phyloP scores from a whole-genome alignment of 352 stramenopile species.

The Pythium folliculosum region DNA sequence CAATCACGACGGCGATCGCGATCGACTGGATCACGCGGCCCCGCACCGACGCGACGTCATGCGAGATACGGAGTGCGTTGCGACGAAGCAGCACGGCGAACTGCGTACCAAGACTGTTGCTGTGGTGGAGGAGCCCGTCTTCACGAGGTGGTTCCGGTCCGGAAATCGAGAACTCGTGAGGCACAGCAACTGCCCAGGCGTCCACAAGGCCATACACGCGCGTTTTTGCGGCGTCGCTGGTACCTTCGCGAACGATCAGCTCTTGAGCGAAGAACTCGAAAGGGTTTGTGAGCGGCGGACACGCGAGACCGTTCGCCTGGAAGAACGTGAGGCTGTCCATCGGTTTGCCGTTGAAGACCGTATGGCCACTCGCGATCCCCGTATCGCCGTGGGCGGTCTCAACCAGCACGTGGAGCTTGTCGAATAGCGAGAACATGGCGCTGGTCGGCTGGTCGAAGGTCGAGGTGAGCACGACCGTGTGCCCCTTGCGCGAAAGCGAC shows the following conservation, averaged over 20 bases:
- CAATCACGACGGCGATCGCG: conserved; percentile 31
- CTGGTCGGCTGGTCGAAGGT: conserved; percentile 70
- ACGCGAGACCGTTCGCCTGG: conserved; percentile 47
- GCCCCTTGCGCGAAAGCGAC: conserved; percentile 54
- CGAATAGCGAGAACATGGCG: conserved; percentile 55
- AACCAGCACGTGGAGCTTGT: conserved; percentile 53
- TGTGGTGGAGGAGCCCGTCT: not conserved
- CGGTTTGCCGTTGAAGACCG: conserved; percentile 73
- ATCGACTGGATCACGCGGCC: conserved; percentile 24
- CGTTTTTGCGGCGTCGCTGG: conserved; percentile 25
- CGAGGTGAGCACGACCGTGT: conserved; percentile 67
- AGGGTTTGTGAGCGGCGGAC: conserved; percentile 59
- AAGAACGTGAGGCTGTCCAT: conserved; percentile 63
- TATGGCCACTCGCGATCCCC: conserved; percentile 49
- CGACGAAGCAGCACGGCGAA: conserved; percentile 10
- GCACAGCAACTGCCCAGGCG: conserved; percentile 29
- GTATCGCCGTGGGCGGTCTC: conserved; percentile 21
- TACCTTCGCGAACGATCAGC: conserved; percentile 48
- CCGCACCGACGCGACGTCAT: conserved; percentile 28
- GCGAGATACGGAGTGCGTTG: conserved; percentile 24
- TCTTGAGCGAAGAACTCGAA: conserved; percentile 70
- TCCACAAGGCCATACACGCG: conserved; percentile 41
- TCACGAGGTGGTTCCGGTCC: not conserved
- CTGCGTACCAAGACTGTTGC: not conserved
- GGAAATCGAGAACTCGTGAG: not conserved